A percentile compares a stretch with the other conserved stretches of the same genome.
These are phyloP conservation scores for Beverwykella pulmonaria DNA, from an alignment of 495 filamentous ascomycete species.

Conservation along the genomic window DNA sequence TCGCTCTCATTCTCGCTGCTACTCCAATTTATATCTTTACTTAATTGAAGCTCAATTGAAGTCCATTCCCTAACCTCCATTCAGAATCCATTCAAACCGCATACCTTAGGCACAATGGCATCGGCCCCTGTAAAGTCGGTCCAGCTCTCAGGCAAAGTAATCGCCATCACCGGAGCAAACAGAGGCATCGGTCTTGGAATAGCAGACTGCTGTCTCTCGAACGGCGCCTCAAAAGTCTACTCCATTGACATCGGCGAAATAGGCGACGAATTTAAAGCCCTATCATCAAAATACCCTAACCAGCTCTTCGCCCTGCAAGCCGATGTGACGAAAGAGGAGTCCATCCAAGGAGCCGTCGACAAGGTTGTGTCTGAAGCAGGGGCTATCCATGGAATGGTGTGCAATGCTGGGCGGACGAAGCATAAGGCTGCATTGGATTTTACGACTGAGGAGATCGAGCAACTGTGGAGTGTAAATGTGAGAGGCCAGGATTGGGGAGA, in stretches of 20 bases:
- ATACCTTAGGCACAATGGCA: constrained; percentile 1
- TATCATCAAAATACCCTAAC: constrained; percentile 45
- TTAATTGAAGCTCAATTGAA: too few species aligned
- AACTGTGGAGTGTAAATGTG: constrained; percentile 47
- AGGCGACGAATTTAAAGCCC: constrained; percentile 43
- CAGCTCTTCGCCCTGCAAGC: constrained; percentile 47
- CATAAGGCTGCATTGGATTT: constrained; percentile 52
- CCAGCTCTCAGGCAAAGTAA: constrained; percentile 36
- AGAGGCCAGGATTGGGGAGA: constrained; percentile 1
- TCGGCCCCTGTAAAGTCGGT: constrained; percentile 17
- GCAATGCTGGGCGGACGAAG: constrained; percentile 55
- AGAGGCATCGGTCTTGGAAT: constrained; percentile 22
- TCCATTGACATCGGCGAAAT: constrained; percentile 49
- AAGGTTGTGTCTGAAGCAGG: constrained; percentile 50
- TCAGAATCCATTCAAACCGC: neutral
- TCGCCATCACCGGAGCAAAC: constrained; percentile 30
- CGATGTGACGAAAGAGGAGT: constrained; percentile 49
- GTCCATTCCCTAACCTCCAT: too few species aligned
- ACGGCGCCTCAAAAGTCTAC: constrained; percentile 48
- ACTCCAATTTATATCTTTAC: neutral
- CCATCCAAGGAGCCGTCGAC: constrained; percentile 47
- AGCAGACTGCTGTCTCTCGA: constrained; percentile 34
- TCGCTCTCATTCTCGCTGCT: neutral
- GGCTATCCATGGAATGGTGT: constrained; percentile 54
- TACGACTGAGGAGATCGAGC: constrained; percentile 45